Percentiles rank a stretch among this genome's conserved stretches.
Conservation (phyloP, 345 rosid species). For the Atalantia buxifolia region DNA sequence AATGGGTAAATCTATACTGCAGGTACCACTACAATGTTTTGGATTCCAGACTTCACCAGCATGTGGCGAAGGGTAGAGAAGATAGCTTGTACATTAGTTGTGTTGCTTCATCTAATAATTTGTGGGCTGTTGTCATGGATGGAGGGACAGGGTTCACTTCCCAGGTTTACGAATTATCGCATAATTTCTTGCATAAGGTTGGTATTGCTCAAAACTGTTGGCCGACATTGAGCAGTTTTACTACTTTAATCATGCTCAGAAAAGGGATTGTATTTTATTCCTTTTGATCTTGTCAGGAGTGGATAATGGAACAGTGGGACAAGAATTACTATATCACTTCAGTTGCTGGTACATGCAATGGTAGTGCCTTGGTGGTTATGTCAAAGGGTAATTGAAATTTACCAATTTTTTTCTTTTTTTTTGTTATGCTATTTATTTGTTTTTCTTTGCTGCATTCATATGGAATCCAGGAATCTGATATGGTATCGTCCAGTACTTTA, state of each 20-base stretch:
- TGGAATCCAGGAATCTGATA: not conserved
- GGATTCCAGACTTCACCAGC: constrained; percentile 49
- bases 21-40: constrained; percentile 61
- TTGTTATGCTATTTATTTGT: not conserved
- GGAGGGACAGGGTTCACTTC: constrained; percentile 48
- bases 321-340: constrained; percentile 51
- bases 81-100: constrained; percentile 54
- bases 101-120: constrained; percentile 45
- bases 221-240: not conserved
- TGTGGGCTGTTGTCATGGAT: constrained; percentile 67
- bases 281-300: constrained; percentile 27
- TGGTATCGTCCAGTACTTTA: not conserved
- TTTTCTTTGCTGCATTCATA: not conserved
- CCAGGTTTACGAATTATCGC: constrained; percentile 53
- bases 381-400: constrained; percentile 39
- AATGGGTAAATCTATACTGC: not conserved
- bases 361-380: constrained; percentile 55
- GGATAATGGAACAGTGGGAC: constrained; percentile 66
- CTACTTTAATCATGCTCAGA: not conserved
- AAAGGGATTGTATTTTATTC: not conserved
- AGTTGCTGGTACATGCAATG: constrained; percentile 51
- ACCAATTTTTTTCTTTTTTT: not conserved
- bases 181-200: constrained; percentile 52
- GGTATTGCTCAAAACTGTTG: not conserved
- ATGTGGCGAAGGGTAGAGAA: constrained; percentile 51